These are phyloP conservation scores for Phaeoacremonium minimum DNA, from an alignment of 2,329 filamentous ascomycete genomes.

Conservation along the genomic window DNA sequence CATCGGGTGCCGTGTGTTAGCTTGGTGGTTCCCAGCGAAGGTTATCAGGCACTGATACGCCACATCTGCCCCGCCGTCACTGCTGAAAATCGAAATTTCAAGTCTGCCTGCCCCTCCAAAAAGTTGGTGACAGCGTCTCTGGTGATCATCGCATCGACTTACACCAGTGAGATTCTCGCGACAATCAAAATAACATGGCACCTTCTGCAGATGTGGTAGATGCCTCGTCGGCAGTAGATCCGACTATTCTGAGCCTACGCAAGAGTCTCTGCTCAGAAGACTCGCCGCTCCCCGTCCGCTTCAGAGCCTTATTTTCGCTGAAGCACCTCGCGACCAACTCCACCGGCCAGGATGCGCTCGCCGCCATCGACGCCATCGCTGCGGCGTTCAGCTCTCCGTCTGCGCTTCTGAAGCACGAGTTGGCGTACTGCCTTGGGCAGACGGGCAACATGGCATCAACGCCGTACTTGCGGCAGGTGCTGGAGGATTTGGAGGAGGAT, in stretches of 20 bases:
- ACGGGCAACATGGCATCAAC: constrained; percentile 74
- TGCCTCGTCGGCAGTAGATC: constrained; percentile 11
- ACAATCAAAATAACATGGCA: constrained; percentile 15
- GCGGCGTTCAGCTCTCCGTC: constrained; percentile 81
- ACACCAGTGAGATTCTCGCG: too few relatives aligned
- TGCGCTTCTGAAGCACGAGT: constrained; percentile 89
- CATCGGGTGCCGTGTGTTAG: too few relatives aligned
- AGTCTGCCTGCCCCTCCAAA: too few relatives aligned
- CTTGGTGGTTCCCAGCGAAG: too few relatives aligned
- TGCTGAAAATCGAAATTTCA: too few relatives aligned
- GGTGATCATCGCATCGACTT: too few relatives aligned
- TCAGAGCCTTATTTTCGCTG: constrained; percentile 94
- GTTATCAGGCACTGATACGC: too few relatives aligned
- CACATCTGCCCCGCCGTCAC: too few relatives aligned
- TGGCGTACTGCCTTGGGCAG: constrained; percentile 95
- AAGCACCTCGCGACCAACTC: constrained; percentile 80
- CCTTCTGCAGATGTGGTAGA: constrained; percentile 12
- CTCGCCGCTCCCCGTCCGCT: constrained; percentile 80
- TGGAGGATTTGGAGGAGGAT: constrained; percentile 79
- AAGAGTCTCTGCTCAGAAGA: constrained; percentile 75
- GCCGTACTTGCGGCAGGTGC: constrained; percentile 65
- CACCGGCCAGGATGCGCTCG: constrained; percentile 54
- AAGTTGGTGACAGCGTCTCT: too few relatives aligned
- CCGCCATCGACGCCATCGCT: constrained; percentile 75
- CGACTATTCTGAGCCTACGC: constrained; percentile 61